Evolutionary conservation across 257 asterid genomes (phyloP).

Genomic region (Solanum commersonii): DNA sequence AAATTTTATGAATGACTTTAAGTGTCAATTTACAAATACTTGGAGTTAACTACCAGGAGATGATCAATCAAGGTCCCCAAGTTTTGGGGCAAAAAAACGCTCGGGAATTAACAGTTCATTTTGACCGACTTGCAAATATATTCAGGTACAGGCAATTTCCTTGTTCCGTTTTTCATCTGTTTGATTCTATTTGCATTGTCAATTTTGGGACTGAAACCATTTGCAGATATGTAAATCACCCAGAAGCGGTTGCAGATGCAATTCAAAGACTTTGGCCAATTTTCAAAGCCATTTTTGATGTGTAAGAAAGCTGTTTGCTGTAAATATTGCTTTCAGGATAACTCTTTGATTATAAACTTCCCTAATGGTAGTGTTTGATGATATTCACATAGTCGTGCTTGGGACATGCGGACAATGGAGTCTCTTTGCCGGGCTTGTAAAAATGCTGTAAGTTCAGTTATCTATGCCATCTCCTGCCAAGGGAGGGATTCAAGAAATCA

Average conservation of each 20-base stretch:
- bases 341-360: neutral
- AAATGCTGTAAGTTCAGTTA: slow-evolving; percentile 70
- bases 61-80: slow-evolving; percentile 74
- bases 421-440: slow-evolving; percentile 98
- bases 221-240: slow-evolving; percentile 86
- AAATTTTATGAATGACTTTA: slow-evolving; percentile 3
- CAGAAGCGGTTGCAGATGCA: slow-evolving; percentile 98
- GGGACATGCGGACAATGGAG: slow-evolving; percentile 99
- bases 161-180: slow-evolving; percentile 4
- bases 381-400: slow-evolving; percentile 72
- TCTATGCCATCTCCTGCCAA: neutral
- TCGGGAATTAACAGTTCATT: slow-evolving; percentile 92
- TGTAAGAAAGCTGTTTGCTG: slow-evolving; percentile 34
- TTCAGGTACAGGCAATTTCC: slow-evolving; percentile 49
- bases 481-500: neutral
- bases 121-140: slow-evolving; percentile 86
- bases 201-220: slow-evolving; percentile 10
- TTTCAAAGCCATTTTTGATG: slow-evolving; percentile 89
- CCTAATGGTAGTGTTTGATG: neutral
- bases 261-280: slow-evolving; percentile 94
- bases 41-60: slow-evolving; percentile 55
- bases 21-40: slow-evolving; percentile 12
- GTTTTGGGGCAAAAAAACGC: slow-evolving; percentile 77
- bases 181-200: neutral
- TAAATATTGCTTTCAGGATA: neutral